phyloP scores from a whole-genome alignment of 2,329 filamentous ascomycete genomes.

The Phialophora tarda region DNA sequence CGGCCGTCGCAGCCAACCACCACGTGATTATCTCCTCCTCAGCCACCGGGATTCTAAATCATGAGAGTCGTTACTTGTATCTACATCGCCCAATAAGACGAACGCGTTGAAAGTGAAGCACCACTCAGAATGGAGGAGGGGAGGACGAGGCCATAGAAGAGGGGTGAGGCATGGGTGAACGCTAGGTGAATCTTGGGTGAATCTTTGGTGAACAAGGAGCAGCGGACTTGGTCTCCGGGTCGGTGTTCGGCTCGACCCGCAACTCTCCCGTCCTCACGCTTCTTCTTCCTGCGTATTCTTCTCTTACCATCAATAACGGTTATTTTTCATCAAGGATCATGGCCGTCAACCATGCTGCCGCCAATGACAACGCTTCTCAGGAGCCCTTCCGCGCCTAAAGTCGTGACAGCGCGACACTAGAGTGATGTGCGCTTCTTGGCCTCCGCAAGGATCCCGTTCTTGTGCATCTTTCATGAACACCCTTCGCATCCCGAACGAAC shows the following conservation, averaged over 20 bases:
- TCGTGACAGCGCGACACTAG: constrained; percentile 12
- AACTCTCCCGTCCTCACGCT: neutral
- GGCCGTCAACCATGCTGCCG: neutral
- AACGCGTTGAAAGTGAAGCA: constrained; percentile 32
- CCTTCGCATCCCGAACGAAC: constrained; percentile 31
- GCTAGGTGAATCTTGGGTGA: neutral
- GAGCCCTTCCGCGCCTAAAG: constrained; percentile 9
- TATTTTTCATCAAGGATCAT: neutral
- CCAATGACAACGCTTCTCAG: constrained; percentile 12
- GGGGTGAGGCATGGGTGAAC: too few species aligned
- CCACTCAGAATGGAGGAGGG: constrained; percentile 10
- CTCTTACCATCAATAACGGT: constrained; percentile 10
- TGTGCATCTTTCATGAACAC: constrained; percentile 24
- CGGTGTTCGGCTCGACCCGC: constrained; percentile 23
- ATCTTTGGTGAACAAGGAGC: neutral
- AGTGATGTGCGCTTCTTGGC: constrained; percentile 1
- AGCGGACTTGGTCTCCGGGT: constrained; percentile 8
- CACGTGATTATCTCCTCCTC: neutral
- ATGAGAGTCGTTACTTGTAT: neutral
- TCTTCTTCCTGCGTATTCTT: neutral
- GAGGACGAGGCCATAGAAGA: constrained; percentile 1
- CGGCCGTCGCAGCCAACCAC: neutral
- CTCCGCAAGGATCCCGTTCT: constrained; percentile 19
- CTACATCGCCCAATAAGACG: constrained; percentile 3
- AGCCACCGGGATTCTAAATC: neutral